phyloP scores from a whole-genome alignment of 176 grass and related monocot genomes.

The Thalia dealbata region DNA sequence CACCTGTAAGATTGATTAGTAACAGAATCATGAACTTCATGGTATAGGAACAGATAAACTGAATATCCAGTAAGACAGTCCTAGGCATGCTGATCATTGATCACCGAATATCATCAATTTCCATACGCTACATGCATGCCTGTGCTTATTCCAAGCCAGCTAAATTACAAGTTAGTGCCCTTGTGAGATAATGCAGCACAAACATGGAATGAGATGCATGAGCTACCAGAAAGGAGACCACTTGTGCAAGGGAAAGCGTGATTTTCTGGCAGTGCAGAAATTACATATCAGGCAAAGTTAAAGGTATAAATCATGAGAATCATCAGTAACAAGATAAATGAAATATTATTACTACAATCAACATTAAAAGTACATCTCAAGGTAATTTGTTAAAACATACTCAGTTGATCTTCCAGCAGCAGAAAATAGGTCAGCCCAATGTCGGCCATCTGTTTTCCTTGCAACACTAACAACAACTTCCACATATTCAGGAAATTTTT shows the following conservation, averaged over 20 bases:
- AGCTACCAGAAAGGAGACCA: background rate
- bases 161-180: background rate
- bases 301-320: background rate
- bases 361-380: slow-evolving; percentile 15
- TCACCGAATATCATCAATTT: background rate
- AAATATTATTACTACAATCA: slow-evolving; percentile 4
- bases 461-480: slow-evolving; percentile 98
- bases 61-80: background rate
- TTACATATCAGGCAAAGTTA: background rate
- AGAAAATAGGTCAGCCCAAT: slow-evolving; percentile 93
- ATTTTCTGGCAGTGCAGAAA: background rate
- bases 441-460: slow-evolving; percentile 95
- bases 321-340: background rate
- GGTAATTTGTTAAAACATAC: slow-evolving; percentile 33
- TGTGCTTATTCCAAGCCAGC: background rate
- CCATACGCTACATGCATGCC: background rate
- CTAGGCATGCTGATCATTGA: background rate
- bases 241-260: background rate
- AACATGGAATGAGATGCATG: background rate
- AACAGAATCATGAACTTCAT: background rate
- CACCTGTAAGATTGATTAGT: background rate
- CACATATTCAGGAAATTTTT: slow-evolving; percentile 92
- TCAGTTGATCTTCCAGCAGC: slow-evolving; percentile 91
- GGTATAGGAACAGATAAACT: background rate
- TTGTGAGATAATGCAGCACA: background rate